Percentiles rank a stretch among this genome's conserved stretches.
Conservation (phyloP, 148 eudicot genomes). For the Rheum nobile region DNA sequence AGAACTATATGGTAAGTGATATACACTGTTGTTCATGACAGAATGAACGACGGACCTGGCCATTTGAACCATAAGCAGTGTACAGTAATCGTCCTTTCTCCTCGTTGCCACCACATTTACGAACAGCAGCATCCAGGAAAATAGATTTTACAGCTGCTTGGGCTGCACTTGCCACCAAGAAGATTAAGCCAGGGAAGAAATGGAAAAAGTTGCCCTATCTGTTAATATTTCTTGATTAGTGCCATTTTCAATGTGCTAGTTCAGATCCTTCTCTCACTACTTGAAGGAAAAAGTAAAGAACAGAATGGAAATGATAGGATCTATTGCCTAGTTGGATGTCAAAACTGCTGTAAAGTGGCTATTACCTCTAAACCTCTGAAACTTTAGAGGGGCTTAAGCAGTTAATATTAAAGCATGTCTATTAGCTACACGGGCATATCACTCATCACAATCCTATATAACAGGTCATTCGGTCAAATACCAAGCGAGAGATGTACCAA, state of each 20-base stretch:
- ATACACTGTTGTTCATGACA: not conserved
- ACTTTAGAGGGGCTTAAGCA: too few relatives aligned
- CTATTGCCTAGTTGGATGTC: too few relatives aligned
- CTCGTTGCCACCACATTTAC: slow-evolving; percentile 96
- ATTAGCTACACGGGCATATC: too few relatives aligned
- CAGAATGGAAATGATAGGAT: too few relatives aligned
- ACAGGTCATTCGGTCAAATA: not conserved
- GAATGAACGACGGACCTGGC: slow-evolving; percentile 51
- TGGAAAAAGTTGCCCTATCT: not conserved
- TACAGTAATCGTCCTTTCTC: slow-evolving; percentile 79
- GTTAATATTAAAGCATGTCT: too few relatives aligned
- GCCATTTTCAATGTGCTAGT: not conserved
- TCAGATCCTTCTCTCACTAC: too few relatives aligned
- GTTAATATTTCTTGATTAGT: not conserved
- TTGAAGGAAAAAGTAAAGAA: too few relatives aligned
- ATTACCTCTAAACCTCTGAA: not conserved
- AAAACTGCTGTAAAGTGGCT: not conserved
- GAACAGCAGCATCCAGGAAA: slow-evolving; percentile 82
- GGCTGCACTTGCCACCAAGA: slow-evolving; percentile 33
- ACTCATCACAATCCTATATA: not conserved
- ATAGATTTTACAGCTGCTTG: slow-evolving; percentile 70
- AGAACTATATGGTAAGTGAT: too few relatives aligned
- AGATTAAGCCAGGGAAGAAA: not conserved
- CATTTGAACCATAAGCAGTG: slow-evolving; percentile 82
- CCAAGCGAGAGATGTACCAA: not conserved